Evolutionary conservation across 805 yeast species (phyloP).

Genomic region (Schwanniomyces yamadae): DNA sequence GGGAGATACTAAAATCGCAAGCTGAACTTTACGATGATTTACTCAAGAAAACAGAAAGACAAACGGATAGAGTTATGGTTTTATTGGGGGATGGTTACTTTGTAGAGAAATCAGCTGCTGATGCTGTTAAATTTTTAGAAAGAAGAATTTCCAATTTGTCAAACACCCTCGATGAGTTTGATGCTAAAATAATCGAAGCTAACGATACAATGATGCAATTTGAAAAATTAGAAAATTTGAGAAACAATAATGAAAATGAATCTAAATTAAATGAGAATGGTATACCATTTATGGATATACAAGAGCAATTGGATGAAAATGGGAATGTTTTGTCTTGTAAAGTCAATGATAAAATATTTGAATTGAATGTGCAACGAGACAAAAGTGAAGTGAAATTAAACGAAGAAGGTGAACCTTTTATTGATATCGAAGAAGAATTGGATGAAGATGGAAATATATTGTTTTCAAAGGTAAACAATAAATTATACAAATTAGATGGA

Average conservation of each 20-base stretch:
- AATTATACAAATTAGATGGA: no score
- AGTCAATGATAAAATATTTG: constrained; percentile 19
- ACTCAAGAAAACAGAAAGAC: constrained; percentile 1
- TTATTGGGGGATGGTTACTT: constrained; percentile 42
- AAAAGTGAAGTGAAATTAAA: constrained; percentile 16
- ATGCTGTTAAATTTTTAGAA: constrained; percentile 27
- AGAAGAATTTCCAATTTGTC: constrained; percentile 27
- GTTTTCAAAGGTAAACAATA: constrained; percentile 25
- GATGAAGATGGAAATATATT: constrained; percentile 82
- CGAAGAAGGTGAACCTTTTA: constrained; percentile 58
- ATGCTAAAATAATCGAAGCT: constrained; percentile 40
- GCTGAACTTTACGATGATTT: constrained; percentile 4
- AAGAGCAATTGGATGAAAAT: constrained; percentile 78
- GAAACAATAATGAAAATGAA: constrained; percentile 6
- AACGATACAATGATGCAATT: constrained; percentile 28
- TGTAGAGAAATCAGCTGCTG: constrained; percentile 27
- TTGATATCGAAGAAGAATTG: constrained; percentile 77
- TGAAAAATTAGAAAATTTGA: constrained; percentile 8
- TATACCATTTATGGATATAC: constrained; percentile 74
- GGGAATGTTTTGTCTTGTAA: constrained; percentile 55
- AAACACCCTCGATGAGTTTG: constrained; percentile 42
- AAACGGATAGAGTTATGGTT: constrained; percentile 20
- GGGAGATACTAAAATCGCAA: constrained; percentile 6
- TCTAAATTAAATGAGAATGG: constrained; percentile 41
- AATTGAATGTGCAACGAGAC: constrained; percentile 2